Conservation (phyloP, 495 filamentous ascomycete genomes). For the Xylaria cubensis region DNA sequence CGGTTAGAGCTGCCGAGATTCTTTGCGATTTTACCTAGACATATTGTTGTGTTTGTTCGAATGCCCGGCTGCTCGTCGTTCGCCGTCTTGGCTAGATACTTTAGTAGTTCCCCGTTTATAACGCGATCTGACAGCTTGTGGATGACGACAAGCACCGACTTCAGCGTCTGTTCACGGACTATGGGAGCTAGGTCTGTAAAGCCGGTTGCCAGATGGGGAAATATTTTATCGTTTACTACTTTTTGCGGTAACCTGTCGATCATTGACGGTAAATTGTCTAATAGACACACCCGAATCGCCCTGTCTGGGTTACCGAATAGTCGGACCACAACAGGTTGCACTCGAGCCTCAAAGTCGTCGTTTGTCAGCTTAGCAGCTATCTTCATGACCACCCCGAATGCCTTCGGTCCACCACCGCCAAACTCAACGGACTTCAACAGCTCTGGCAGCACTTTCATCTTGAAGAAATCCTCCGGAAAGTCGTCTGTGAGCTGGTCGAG, state of each 20-base stretch:
- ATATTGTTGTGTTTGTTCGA: conserved; percentile 97
- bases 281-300: conserved; percentile 86
- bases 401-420: conserved; percentile 92
- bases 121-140: conserved; percentile 88
- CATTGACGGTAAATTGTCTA: conserved; percentile 90
- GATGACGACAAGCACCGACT: conserved; percentile 84
- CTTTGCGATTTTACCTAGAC: conserved; percentile 92
- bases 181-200: conserved; percentile 91
- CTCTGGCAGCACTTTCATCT: conserved; percentile 94
- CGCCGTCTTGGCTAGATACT: conserved; percentile 91
- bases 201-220: conserved; percentile 91
- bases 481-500: conserved; percentile 87
- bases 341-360: conserved; percentile 84
- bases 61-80: conserved; percentile 99
- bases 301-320: conserved; percentile 91
- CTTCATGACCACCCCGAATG: conserved; percentile 85
- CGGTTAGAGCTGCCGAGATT: conserved; percentile 79
- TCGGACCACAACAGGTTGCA: conserved; percentile 87
- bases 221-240: conserved; percentile 94
- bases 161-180: conserved; percentile 94
- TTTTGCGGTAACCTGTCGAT: conserved; percentile 90
- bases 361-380: conserved; percentile 84
- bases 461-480: conserved; percentile 97
- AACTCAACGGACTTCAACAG: conserved; percentile 97
- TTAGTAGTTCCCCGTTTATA: conserved; percentile 90